Evolutionary conservation across 345 rosid species (phyloP), one percentile per base, ranked within the genome.

Genomic region (Euphorbia peplus): DNA sequence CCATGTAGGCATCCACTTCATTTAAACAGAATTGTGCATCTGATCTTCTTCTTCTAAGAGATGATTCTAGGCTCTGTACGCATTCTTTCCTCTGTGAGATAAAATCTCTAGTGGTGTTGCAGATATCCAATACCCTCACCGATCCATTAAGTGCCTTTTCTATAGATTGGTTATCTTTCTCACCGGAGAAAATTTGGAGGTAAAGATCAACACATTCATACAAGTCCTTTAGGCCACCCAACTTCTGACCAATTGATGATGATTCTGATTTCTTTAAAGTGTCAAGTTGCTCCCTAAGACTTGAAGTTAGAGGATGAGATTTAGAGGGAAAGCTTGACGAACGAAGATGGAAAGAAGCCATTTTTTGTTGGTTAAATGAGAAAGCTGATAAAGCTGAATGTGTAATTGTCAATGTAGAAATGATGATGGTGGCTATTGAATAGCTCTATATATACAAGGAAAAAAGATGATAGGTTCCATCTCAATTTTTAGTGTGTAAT

Each of bases 251-350:
- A 4, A 66, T 21, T 22, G 69, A 66, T 37, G 3, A 21, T 15
- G 69, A 32, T n/a, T 76, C 67, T 24, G 66, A 70, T 37, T 63
- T 54, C 61, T 65, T 77, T 50, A 81, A 68, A 63, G 44, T 64
- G 60, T 62, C 5, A 24, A 83, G 59, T 63, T 79, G 77, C 53
- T 73, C 70, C 67, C 74, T 73, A 22, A 83, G 67, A 60, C 66
- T 59, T 64, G n/a, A 63, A 60, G 73, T 59, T 3, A 77, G 67
- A 64, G 83, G 85, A 73, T 81, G 78, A 68, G 63, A 32, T 28
- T 47, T 70, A 14, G 80, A 62, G 2, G 82, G 68, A 75, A 76
- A 81, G 68, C 85, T 84, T 65, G 60, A 59, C 8, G 84, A 81
- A 47, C 81, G 84, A 19, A 52, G 3, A 21, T 51, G 69, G 7